Evolutionary conservation across 495 filamentous ascomycete species (phyloP), one percentile per base, ranked within the genome.

Genomic region (Cladorrhinum samala): DNA sequence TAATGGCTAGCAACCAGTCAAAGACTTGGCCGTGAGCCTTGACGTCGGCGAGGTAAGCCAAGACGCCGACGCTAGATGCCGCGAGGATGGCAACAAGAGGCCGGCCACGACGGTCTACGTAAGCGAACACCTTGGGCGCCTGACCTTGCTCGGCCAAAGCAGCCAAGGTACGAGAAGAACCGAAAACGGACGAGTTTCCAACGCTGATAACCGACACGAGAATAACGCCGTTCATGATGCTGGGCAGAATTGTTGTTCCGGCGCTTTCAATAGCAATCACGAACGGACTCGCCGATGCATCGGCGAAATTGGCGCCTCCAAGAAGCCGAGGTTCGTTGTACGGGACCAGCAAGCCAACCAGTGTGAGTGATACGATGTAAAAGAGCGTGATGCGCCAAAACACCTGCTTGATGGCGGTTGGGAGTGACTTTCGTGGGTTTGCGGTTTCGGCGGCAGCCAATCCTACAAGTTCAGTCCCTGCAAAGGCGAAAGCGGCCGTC

Each of bases 311-410:
- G 11, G 62, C 62, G 1, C 68, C 78, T 14, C 54, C 67, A 3
- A 91, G 66, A 0, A 95, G 81, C 11, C 75, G 72, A 0, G 58
- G 41, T 23, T 93, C 78, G 54, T 73, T 74, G 68, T 88, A 92
- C 0, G 83, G 83, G 3, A 95, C 86, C 2, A 91, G 73, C 8
- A 91, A 72, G 7, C 89, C 89, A 44, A 93, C 82, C 0, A 94
- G 68, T 18, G 78, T 82, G 3, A 93, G 77, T 9, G 84, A 84
- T 42, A 91, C 81, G 30, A 93, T 76, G 70, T 94, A 94, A 68
- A 94, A 93, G 55, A 96, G 76, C 6, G 82, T 82, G 68, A 96
- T 96, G 62, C 91, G 86, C 91, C 91, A 96, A 69, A 96, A 96
- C 38, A 96, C 91, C 68, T 96, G 91, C 70, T 94, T 95, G 64